These are phyloP conservation scores for Amphibolis antarctica DNA, from an alignment of 106 monocot genomes.

Conservation along the genomic window DNA sequence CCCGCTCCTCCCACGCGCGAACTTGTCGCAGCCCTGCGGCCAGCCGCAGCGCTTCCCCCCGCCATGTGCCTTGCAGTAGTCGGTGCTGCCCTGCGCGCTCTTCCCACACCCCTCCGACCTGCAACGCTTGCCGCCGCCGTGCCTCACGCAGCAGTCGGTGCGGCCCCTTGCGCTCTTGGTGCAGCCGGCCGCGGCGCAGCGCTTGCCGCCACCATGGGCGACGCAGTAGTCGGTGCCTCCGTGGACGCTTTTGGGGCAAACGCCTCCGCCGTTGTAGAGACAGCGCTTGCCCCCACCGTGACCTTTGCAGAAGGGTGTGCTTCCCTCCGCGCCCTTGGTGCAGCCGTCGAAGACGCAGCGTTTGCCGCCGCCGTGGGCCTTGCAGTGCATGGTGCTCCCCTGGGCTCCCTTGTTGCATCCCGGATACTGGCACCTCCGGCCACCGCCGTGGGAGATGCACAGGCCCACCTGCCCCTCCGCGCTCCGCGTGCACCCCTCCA, in stretches of 20 bases:
- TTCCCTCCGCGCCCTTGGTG: conserved; percentile 86
- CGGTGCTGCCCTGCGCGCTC: conserved; percentile 93
- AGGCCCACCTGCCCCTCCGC: conserved; percentile 85
- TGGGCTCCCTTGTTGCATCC: conserved; percentile 78
- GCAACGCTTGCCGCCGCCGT: conserved; percentile 95
- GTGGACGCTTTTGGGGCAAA: conserved; percentile 93
- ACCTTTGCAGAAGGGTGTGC: conserved; percentile 73
- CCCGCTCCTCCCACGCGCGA: conserved; percentile 85
- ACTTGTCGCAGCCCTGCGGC: conserved; percentile 68
- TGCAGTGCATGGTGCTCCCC: conserved; percentile 87
- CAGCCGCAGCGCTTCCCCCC: conserved; percentile 77
- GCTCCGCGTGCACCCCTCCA: conserved; percentile 57
- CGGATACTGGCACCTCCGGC: conserved; percentile 55
- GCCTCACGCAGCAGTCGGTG: conserved; percentile 79
- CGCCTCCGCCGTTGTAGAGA: conserved; percentile 54
- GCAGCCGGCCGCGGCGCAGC: conserved; percentile 52
- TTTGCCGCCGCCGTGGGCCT: conserved; percentile 89
- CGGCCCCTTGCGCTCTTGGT: conserved; percentile 87
- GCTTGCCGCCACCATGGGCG: conserved; percentile 92
- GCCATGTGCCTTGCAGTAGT: conserved; percentile 98
- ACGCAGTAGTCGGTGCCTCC: conserved; percentile 92
- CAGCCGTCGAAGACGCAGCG: conserved; percentile 88
- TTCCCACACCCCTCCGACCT: conserved; percentile 50
- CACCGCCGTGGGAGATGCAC: conserved; percentile 96
- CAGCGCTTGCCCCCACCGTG: conserved; percentile 94